Evolutionary conservation across 768 basidiomycete genomes (phyloP).

Genomic region (Mycena sanguinolenta): DNA sequence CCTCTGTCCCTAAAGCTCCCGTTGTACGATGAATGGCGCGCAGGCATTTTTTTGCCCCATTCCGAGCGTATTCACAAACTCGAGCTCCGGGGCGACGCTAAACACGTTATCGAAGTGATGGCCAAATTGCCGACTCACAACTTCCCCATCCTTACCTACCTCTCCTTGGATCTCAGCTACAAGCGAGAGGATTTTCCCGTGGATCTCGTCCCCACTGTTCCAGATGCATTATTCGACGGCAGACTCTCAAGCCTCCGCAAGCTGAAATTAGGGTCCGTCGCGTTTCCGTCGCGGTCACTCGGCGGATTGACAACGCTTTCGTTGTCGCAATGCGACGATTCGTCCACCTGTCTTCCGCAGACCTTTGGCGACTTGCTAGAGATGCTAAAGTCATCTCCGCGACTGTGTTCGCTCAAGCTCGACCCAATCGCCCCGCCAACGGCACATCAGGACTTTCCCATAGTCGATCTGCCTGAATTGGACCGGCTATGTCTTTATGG

Average conservation of each 20-base stretch:
- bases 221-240: background rate
- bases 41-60: background rate
- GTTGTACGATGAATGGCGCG: background rate
- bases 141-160: conserved; percentile 11
- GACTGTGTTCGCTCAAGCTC: background rate
- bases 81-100: background rate
- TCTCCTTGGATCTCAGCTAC: background rate
- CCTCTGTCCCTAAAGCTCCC: background rate
- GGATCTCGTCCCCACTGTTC: background rate
- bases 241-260: background rate
- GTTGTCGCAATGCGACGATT: background rate
- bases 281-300: background rate
- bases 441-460: background rate
- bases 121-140: background rate
- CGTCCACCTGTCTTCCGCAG: background rate
- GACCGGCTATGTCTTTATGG: background rate
- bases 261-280: background rate
- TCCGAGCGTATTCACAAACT: background rate
- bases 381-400: background rate
- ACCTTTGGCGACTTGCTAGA: background rate
- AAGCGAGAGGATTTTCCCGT: background rate
- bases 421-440: background rate
- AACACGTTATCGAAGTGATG: background rate
- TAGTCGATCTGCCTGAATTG: background rate
- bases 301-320: background rate